phyloP scores from a whole-genome alignment of 768 basidiomycete genomes.

The Panaeolus papilionaceus region DNA sequence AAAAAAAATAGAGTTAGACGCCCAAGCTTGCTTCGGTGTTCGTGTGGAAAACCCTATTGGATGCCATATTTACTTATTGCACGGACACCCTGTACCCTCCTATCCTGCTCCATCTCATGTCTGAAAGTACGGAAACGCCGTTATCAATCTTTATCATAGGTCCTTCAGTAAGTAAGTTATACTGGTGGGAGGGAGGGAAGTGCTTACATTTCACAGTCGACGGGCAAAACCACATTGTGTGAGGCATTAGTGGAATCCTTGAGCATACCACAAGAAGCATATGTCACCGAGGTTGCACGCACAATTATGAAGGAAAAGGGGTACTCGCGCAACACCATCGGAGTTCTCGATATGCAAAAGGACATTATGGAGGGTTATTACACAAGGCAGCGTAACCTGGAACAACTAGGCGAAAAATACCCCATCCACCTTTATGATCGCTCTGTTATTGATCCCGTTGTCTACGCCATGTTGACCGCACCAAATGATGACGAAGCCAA shows the following conservation, averaged over 20 bases:
- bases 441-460: conserved; percentile 68
- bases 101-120: neutral
- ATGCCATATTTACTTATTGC: neutral
- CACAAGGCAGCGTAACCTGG: conserved; percentile 42
- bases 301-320: conserved; percentile 58
- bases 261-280: conserved; percentile 41
- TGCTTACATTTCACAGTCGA: conserved; percentile 42
- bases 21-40: neutral
- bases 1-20: conserved; percentile 1
- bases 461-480: conserved; percentile 61
- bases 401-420: conserved; percentile 23
- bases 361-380: conserved; percentile 67
- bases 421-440: conserved; percentile 61
- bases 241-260: conserved; percentile 52
- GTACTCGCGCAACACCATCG: conserved; percentile 57
- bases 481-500: conserved; percentile 41
- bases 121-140: neutral
- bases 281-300: conserved; percentile 68
- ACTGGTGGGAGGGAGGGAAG: neutral
- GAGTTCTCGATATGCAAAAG: conserved; percentile 62
- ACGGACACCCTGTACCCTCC: neutral
- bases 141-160: conserved; percentile 52
- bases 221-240: conserved; percentile 76
- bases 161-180: conserved; percentile 47
- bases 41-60: neutral